Conservation (phyloP, 2,329 filamentous ascomycete species). For the Piedraia hortae region DNA sequence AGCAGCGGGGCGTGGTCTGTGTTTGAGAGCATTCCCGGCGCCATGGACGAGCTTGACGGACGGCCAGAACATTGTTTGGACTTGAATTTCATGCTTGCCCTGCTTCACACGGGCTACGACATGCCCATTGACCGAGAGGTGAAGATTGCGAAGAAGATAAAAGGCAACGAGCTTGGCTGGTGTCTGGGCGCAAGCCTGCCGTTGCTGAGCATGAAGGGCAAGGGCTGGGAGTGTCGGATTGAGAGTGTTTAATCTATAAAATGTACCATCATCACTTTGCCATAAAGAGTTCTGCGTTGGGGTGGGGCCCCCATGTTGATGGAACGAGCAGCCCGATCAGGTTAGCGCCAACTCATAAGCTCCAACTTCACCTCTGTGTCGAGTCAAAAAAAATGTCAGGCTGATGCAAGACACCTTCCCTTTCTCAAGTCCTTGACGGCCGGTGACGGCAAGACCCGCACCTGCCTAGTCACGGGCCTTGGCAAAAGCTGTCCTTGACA, state of each 20-base stretch:
- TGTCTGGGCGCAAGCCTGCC: constrained; percentile 60
- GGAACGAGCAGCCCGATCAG: too few species aligned
- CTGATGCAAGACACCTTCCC: too few species aligned
- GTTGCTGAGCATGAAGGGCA: constrained; percentile 8
- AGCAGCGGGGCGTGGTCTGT: constrained; percentile 65
- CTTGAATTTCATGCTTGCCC: constrained; percentile 81
- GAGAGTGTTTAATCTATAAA: background rate
- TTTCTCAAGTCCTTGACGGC: too few species aligned
- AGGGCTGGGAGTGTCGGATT: constrained; percentile 8
- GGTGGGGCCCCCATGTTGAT: too few species aligned
- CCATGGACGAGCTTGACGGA: constrained; percentile 50
- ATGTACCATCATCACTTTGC: background rate
- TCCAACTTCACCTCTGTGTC: too few species aligned
- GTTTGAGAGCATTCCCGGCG: constrained; percentile 49
- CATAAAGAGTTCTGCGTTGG: too few species aligned
- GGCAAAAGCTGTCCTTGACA: too few species aligned
- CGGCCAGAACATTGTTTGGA: constrained; percentile 84
- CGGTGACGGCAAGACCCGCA: too few species aligned
- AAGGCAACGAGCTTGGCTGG: constrained; percentile 90
- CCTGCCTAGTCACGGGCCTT: too few species aligned
- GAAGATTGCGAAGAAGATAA: constrained; percentile 96
- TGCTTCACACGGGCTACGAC: constrained; percentile 87
- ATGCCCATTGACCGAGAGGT: constrained; percentile 94
- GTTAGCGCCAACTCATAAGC: too few species aligned
- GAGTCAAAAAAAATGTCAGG: too few species aligned